phyloP scores from a whole-genome alignment of 768 basidiomycete genomes.

The Lentinula sp. region DNA sequence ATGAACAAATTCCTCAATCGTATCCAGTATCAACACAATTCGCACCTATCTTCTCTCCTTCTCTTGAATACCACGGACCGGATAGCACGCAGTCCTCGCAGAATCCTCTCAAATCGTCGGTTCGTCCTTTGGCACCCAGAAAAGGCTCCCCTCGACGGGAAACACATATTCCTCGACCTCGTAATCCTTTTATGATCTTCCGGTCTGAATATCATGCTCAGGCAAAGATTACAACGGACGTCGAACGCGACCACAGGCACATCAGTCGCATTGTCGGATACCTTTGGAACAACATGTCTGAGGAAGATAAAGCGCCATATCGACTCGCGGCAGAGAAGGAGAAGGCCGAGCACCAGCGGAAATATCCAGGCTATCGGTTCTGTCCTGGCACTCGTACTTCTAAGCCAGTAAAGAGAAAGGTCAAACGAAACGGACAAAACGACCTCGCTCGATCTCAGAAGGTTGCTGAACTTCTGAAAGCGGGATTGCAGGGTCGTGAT shows the following conservation, averaged over 20 bases:
- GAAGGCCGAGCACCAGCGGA: slow-evolving; percentile 39
- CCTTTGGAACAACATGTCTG: slow-evolving; percentile 49
- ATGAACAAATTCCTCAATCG: not conserved
- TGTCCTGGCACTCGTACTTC: slow-evolving; percentile 36
- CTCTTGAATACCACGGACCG: slow-evolving; percentile 1
- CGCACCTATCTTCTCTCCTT: not conserved
- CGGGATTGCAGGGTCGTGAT: slow-evolving; percentile 44
- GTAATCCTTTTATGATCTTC: slow-evolving; percentile 81
- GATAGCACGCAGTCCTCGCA: not conserved
- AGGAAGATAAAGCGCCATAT: slow-evolving; percentile 45
- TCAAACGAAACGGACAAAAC: slow-evolving; percentile 41
- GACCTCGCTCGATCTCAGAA: slow-evolving; percentile 44
- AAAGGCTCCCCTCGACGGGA: slow-evolving; percentile 20
- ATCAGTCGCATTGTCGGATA: slow-evolving; percentile 52
- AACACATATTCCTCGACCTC: slow-evolving; percentile 65
- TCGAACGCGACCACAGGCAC: slow-evolving; percentile 53
- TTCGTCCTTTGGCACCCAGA: not conserved
- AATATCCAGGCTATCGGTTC: slow-evolving; percentile 53
- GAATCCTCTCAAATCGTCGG: not conserved
- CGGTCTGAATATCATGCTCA: slow-evolving; percentile 53
- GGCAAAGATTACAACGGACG: slow-evolving; percentile 36
- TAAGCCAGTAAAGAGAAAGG: slow-evolving; percentile 42
- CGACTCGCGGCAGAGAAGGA: slow-evolving; percentile 43
- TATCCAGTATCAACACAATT: not conserved
- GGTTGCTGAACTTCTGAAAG: slow-evolving; percentile 43